Evolutionary conservation across 768 basidiomycete genomes (phyloP), one percentile per base, ranked within the genome.

Genomic region (Amanita rimosa): DNA sequence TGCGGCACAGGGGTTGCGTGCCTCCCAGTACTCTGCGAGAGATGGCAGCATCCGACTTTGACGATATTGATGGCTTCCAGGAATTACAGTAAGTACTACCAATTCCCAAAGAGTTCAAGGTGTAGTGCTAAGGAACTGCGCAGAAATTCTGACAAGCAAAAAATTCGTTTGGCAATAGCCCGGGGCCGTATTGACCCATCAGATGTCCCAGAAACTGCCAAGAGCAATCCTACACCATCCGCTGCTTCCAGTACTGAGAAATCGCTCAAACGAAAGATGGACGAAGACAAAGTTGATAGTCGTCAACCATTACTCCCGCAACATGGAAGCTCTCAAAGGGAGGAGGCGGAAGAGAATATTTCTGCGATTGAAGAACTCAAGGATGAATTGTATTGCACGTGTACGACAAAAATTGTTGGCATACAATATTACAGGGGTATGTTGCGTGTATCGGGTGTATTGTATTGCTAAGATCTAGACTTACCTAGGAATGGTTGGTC

Each of bases 361-460:
- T 51, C 56, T 3, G 49, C 54, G 0, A 76, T 73, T 45, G 68
- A 75, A 36, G 81, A 84, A 33, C 51, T 53, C 5, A 60, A 52
- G 14, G 87, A 91, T 51, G 88, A 92, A 61, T 61, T 88, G 17
- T 88, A 84, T 58, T 74, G 79, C 37, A 69, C 64, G 11, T 44
- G 81, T 57, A 61, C 62, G 3, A 74, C 83, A 0, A 80, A 74
- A 41, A 76, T 90, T 8, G 91, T 93, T 0, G 91, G 91, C 0
- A 68, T 93, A 11, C 87, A 89, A 58, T 90, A 93, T 57, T 93
- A 93, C 58, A 69, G 69, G 59, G 84, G 84, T 78, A 29, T 1
- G 62, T 54, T 36, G 26, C 34, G 29, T 46, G 35, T 10, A 22
- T n/a, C 6, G 36, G 46, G 54, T 16, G 26, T 3, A 57, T 16